phyloP scores from a whole-genome alignment of 768 basidiomycete genomes.

The Hortiboletus campestris region DNA sequence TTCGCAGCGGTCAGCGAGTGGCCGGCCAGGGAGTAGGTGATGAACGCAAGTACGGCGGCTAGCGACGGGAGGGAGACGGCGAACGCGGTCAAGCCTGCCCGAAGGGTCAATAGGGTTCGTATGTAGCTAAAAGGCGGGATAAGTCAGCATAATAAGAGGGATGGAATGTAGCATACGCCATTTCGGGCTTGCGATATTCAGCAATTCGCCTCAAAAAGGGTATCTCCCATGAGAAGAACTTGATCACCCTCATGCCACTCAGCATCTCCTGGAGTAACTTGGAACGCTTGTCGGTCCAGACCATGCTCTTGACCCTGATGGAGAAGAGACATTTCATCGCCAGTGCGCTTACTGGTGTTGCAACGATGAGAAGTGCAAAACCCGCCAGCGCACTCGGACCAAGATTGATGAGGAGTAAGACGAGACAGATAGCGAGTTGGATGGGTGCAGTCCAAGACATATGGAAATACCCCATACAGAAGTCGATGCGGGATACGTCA shows the following conservation, averaged over 20 bases:
- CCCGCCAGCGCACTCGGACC: slow-evolving; percentile 59
- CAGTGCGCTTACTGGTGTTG: slow-evolving; percentile 68
- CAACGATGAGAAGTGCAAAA: slow-evolving; percentile 62
- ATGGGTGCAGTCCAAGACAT: slow-evolving; percentile 78
- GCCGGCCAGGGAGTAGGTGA: slow-evolving; percentile 73
- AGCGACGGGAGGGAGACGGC: slow-evolving; percentile 72
- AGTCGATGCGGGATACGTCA: slow-evolving; percentile 90
- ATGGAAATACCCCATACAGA: slow-evolving; percentile 77
- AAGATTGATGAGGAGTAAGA: slow-evolving; percentile 70
- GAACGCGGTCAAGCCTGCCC: slow-evolving; percentile 65
- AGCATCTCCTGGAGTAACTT: slow-evolving; percentile 88
- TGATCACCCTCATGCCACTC: slow-evolving; percentile 88
- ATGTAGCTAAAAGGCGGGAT: slow-evolving; percentile 45
- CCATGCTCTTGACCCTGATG: slow-evolving; percentile 72
- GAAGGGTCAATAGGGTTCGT: slow-evolving; percentile 62
- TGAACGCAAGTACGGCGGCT: slow-evolving; percentile 73
- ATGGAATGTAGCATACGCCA: slow-evolving; percentile 42
- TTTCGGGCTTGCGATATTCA: slow-evolving; percentile 69
- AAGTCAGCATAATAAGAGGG: slow-evolving; percentile 1
- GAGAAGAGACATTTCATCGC: slow-evolving; percentile 65
- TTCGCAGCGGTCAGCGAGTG: slow-evolving; percentile 66
- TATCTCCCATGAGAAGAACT: slow-evolving; percentile 85
- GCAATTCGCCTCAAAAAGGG: slow-evolving; percentile 77
- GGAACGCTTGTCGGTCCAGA: slow-evolving; percentile 87
- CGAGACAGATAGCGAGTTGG: slow-evolving; percentile 73